These are phyloP conservation scores for Nothophytophthora sp. DNA, from an alignment of 352 stramenopile species.

Conservation along the genomic window DNA sequence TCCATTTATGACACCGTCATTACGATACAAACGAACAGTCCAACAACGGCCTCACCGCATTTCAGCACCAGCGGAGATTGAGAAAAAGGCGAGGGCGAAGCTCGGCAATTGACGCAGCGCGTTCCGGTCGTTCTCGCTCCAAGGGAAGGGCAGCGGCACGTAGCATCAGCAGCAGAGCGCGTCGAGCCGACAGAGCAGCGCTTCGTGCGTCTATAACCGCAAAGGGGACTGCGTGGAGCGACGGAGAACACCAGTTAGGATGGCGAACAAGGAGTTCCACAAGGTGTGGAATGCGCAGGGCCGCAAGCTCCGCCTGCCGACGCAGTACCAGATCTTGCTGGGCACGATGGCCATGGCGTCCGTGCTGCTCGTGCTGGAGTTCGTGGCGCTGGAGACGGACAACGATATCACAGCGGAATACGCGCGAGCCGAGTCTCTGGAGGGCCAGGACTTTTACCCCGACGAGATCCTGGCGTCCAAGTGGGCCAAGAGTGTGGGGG, in stretches of 20 bases:
- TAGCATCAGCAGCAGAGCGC: no score
- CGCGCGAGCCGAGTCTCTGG: slow-evolving; percentile 21
- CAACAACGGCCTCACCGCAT: no score
- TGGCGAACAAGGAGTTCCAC: slow-evolving; percentile 40
- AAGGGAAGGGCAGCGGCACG: no score
- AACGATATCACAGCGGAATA: slow-evolving; percentile 12
- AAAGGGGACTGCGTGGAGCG: neutral
- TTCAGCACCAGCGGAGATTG: no score
- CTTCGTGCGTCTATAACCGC: neutral
- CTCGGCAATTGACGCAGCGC: no score
- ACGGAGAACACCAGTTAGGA: slow-evolving; percentile 1
- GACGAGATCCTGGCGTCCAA: slow-evolving; percentile 39
- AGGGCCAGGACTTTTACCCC: slow-evolving; percentile 43
- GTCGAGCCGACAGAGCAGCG: neutral
- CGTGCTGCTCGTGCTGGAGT: slow-evolving; percentile 23
- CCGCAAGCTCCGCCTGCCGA: slow-evolving; percentile 17
- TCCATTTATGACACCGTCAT: no score
- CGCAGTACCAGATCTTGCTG: slow-evolving; percentile 24
- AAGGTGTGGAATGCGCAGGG: slow-evolving; percentile 34
- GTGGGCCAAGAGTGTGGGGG: slow-evolving; percentile 31
- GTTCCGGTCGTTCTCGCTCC: no score
- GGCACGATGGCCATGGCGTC: slow-evolving; percentile 20
- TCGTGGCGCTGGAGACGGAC: slow-evolving; percentile 16
- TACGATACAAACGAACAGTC: no score
- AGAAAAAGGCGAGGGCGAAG: no score